phyloP scores from a whole-genome alignment of 2,329 filamentous ascomycete genomes.

The Colletotrichum musicola region DNA sequence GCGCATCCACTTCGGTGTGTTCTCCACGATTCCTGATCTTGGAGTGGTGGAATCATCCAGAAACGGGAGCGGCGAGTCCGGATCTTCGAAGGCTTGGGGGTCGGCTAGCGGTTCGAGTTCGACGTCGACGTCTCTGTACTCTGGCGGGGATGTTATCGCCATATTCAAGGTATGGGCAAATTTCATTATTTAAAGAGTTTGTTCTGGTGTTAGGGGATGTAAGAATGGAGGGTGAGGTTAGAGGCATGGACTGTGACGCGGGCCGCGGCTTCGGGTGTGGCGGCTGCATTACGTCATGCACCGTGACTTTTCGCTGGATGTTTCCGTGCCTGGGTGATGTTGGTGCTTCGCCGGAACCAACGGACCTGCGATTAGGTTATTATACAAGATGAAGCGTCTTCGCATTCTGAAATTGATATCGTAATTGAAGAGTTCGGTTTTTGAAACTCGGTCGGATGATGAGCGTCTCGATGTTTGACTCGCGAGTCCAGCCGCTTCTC shows the following conservation, averaged over 20 bases:
- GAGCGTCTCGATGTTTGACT: too few relatives aligned
- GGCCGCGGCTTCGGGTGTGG: slow-evolving; percentile 10
- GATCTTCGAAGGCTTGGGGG: background rate
- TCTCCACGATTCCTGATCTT: background rate
- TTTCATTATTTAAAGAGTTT: background rate
- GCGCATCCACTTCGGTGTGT: slow-evolving; percentile 24
- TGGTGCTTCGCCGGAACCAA: too few relatives aligned
- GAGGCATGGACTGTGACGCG: background rate
- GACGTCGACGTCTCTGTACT: slow-evolving; percentile 26
- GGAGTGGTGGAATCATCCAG: background rate
- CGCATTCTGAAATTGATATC: too few relatives aligned
- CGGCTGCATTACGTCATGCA: slow-evolving; percentile 27
- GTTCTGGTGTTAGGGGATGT: background rate
- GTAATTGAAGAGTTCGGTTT: too few relatives aligned
- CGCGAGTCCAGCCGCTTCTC: rapidly evolving
- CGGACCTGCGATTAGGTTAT: too few relatives aligned
- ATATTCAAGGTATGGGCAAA: background rate
- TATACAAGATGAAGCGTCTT: too few relatives aligned
- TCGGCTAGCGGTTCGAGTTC: slow-evolving; percentile 23
- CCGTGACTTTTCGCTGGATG: background rate
- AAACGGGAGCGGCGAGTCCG: slow-evolving; percentile 29
- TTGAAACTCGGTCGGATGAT: too few relatives aligned
- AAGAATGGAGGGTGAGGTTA: background rate
- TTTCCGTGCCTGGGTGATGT: too few relatives aligned
- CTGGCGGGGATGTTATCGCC: background rate